These are phyloP conservation scores for Beauveria varroae DNA, from an alignment of 2,329 filamentous ascomycete genomes.

Conservation along the genomic window DNA sequence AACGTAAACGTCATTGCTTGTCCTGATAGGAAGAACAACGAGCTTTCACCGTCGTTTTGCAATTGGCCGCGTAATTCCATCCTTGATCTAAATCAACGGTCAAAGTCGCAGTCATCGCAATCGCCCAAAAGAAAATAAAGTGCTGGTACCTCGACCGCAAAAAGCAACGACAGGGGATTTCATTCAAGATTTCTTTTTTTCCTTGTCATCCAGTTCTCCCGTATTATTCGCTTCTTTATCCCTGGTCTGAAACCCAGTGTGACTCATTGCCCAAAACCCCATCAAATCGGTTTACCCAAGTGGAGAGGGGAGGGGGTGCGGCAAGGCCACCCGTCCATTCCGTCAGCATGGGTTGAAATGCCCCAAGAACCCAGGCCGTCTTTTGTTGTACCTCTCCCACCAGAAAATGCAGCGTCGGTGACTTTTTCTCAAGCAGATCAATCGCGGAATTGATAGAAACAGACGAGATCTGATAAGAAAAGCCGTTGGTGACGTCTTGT, in stretches of 20 bases:
- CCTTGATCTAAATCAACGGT: not conserved
- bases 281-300: conserved; percentile 1
- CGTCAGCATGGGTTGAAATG: not conserved
- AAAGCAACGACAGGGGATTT: not conserved
- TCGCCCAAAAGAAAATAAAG: not conserved
- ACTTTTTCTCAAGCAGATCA: not conserved
- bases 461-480: conserved; percentile 5
- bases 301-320: not conserved
- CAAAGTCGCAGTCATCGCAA: not conserved
- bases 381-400: conserved; percentile 2
- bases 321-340: not conserved
- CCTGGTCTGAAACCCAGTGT: conserved; percentile 9
- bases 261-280: conserved; percentile 3
- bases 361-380: not conserved
- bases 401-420: conserved; percentile 1
- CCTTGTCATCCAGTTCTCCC: not conserved
- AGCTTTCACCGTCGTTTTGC: not conserved
- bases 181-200: not conserved
- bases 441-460: not conserved
- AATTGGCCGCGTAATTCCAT: not conserved
- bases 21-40: not conserved
- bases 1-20: not conserved
- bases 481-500: not conserved
- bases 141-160: not conserved
- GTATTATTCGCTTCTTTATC: not conserved